Conservation (phyloP, 768 basidiomycete genomes). For the Mrakia blollopis region DNA sequence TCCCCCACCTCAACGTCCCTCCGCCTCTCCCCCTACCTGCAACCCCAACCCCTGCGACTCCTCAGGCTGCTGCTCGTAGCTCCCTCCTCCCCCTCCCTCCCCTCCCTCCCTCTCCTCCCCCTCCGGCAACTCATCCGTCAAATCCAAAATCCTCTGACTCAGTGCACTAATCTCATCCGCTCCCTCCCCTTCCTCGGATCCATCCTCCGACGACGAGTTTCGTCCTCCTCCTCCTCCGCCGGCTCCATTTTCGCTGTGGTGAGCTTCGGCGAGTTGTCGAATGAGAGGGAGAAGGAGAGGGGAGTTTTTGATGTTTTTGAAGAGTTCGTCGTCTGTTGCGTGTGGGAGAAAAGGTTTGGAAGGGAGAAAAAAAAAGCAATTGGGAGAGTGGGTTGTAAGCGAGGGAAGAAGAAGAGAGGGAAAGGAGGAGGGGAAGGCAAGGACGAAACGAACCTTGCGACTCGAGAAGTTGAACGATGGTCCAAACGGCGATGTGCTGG, state of each 20-base stretch:
- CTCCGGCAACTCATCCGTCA: slow-evolving; percentile 54
- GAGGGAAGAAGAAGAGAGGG: neutral
- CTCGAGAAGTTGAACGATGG: slow-evolving; percentile 93
- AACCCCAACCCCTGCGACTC: neutral
- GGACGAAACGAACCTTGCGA: slow-evolving; percentile 65
- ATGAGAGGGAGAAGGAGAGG: slow-evolving; percentile 77
- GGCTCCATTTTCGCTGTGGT: slow-evolving; percentile 52
- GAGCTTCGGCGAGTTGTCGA: slow-evolving; percentile 61
- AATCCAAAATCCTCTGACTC: slow-evolving; percentile 75
- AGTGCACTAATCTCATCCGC: slow-evolving; percentile 86
- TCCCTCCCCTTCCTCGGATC: slow-evolving; percentile 54
- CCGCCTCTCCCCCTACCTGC: neutral
- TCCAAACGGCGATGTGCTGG: slow-evolving; percentile 99
- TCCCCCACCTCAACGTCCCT: neutral
- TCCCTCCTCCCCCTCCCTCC: neutral
- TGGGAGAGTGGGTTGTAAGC: too few relatives aligned
- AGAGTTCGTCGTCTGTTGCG: slow-evolving; percentile 78
- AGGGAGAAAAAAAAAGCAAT: too few relatives aligned
- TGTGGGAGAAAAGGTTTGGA: neutral
- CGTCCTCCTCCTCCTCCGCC: too few relatives aligned
- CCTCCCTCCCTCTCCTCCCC: neutral
- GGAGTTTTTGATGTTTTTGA: slow-evolving; percentile 83
- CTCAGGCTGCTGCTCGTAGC: neutral
- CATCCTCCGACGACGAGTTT: slow-evolving; percentile 64
- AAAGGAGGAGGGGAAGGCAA: neutral